These are phyloP conservation scores for Baorangia bicolor DNA, from an alignment of 768 basidiomycete species.

Conservation along the genomic window DNA sequence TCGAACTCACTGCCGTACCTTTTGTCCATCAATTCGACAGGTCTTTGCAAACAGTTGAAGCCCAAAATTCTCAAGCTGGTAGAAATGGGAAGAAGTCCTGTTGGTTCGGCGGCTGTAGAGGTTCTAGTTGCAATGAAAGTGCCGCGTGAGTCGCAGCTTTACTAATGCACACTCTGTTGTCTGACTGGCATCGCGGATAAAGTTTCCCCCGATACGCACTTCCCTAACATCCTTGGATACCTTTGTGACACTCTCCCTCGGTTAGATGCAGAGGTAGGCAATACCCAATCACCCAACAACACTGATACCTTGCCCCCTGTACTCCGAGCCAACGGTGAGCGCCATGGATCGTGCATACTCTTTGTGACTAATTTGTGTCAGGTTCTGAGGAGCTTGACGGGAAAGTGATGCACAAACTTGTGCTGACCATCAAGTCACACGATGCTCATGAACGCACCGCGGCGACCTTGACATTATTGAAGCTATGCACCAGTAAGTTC, in stretches of 20 bases:
- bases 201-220: not conserved
- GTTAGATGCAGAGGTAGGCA: conserved; percentile 1
- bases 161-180: not conserved
- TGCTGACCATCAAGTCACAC: not conserved
- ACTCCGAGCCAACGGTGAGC: not conserved
- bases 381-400: not conserved
- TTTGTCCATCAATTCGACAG: not conserved
- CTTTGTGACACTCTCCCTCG: conserved; percentile 1
- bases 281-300: not conserved
- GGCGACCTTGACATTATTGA: conserved; percentile 10
- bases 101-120: conserved; percentile 7
- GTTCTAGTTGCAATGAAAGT: not conserved
- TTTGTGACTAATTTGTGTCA: not conserved
- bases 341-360: too few species aligned
- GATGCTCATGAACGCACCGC: not conserved
- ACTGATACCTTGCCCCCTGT: not conserved
- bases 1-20: not conserved
- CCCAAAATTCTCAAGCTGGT: not conserved
- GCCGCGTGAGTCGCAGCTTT: not conserved
- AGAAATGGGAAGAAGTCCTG: not conserved
- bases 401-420: not conserved
- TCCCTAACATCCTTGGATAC: conserved; percentile 4
- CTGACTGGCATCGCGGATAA: not conserved
- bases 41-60: not conserved
- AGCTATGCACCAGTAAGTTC: conserved; percentile 7